Percentiles rank a stretch among this genome's conserved stretches.
phyloP scores from a whole-genome alignment of 768 basidiomycete genomes.

The Pulveroboletus sp. region DNA sequence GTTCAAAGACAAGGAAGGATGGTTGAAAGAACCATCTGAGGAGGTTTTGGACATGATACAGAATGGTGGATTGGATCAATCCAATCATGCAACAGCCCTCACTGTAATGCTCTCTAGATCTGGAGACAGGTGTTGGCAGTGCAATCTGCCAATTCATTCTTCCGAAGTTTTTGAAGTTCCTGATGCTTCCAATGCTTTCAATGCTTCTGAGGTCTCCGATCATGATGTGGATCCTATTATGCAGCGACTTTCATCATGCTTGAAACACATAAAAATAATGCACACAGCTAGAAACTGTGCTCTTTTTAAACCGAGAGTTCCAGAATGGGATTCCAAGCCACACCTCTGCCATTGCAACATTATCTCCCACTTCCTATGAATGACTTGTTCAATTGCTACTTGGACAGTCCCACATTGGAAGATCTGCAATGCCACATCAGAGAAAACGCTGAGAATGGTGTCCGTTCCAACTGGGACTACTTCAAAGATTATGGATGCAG shows the following conservation, averaged over 20 bases:
- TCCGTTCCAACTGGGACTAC: conserved; percentile 1
- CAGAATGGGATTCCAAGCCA: not conserved
- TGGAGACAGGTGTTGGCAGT: conserved; percentile 1
- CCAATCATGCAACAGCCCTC: not conserved
- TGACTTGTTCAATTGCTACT: not conserved
- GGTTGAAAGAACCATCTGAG: conserved; percentile 3
- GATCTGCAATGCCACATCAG: too few species aligned
- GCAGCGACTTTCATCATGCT: not conserved
- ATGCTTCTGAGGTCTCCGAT: not conserved
- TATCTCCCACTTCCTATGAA: not conserved
- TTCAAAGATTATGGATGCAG: conserved; percentile 7
- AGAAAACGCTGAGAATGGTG: not conserved
- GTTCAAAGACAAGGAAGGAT: not conserved
- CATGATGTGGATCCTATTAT: not conserved
- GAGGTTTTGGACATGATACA: not conserved
- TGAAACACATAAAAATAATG: not conserved
- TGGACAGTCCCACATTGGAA: conserved; percentile 1
- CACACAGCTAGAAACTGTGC: not conserved
- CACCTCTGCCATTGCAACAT: not conserved
- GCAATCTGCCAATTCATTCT: too few species aligned
- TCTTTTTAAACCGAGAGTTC: not conserved
- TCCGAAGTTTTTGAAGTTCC: too few species aligned
- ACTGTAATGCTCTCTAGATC: not conserved
- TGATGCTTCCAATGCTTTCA: too few species aligned
- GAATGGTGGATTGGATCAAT: not conserved